These are phyloP conservation scores for Poronia punctata DNA, from an alignment of 495 filamentous ascomycete genomes.

Conservation along the genomic window DNA sequence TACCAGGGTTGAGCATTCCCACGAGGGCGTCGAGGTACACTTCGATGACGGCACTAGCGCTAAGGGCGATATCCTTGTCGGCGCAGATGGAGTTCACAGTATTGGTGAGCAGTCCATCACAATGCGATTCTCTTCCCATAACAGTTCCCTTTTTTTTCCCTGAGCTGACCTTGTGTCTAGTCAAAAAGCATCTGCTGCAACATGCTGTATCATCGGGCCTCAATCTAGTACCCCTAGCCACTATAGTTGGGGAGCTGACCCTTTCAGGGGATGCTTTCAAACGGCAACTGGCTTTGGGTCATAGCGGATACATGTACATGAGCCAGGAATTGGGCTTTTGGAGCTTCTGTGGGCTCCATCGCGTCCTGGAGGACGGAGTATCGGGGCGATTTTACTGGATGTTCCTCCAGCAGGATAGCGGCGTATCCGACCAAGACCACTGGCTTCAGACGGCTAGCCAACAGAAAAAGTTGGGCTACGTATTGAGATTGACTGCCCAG, in stretches of 20 bases:
- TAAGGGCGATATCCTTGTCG: constrained; percentile 40
- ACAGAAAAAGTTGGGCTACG: too few species aligned
- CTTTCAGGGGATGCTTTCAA: constrained; percentile 18
- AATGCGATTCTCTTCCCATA: not conserved
- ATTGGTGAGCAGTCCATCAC: constrained; percentile 11
- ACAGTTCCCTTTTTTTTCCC: not conserved
- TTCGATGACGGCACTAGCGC: constrained; percentile 32
- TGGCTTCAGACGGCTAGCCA: too few species aligned
- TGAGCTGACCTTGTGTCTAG: constrained; percentile 5
- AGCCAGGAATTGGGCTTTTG: too few species aligned
- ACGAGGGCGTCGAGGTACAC: constrained; percentile 16
- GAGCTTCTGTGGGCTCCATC: too few species aligned
- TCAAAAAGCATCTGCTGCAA: constrained; percentile 30
- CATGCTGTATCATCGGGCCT: too few species aligned
- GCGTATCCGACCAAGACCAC: too few species aligned
- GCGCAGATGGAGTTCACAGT: constrained; percentile 43
- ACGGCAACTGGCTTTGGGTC: constrained; percentile 20
- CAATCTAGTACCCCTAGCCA: constrained; percentile 16
- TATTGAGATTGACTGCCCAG: too few species aligned
- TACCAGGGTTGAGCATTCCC: constrained; percentile 16
- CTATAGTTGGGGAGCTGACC: constrained; percentile 18
- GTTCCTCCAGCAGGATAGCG: too few species aligned
- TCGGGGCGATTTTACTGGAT: too few species aligned
- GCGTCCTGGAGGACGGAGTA: too few species aligned
- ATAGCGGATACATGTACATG: constrained; percentile 18